Percentiles rank a stretch among this genome's conserved stretches.
phyloP scores from a whole-genome alignment of 176 grass and related monocot genomes.

The Cenchrus purpureus region DNA sequence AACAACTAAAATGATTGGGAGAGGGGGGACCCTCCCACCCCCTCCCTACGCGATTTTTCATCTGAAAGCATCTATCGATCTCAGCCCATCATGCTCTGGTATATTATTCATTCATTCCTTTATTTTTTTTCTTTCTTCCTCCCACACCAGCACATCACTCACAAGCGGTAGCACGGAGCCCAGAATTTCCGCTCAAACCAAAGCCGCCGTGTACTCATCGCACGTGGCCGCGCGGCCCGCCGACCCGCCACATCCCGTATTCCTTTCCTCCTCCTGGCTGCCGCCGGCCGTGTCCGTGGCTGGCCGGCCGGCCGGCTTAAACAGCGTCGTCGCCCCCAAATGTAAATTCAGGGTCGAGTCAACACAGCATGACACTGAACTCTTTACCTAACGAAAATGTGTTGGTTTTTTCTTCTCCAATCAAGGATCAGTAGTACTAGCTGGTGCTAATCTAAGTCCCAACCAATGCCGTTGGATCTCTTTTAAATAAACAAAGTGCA shows the following conservation, averaged over 20 bases:
- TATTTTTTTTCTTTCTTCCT: neutral
- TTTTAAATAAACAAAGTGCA: neutral
- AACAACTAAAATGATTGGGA: neutral
- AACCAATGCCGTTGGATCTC: neutral
- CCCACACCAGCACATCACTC: neutral
- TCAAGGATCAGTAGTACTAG: neutral
- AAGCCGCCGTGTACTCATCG: conserved; percentile 24
- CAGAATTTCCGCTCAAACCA: conserved; percentile 22
- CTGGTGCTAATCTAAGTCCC: conserved; percentile 4
- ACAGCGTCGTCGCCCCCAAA: too few relatives aligned
- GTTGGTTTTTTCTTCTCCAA: neutral
- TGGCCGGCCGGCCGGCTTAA: conserved; percentile 22
- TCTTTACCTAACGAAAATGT: neutral
- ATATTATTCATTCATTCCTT: neutral
- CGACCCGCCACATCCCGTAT: conserved; percentile 31
- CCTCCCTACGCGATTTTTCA: neutral
- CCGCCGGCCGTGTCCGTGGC: conserved; percentile 5
- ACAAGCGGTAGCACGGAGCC: neutral
- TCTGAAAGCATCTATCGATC: conserved; percentile 35
- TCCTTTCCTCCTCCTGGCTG: too few relatives aligned
- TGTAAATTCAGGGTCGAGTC: neutral
- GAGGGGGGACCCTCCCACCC: neutral
- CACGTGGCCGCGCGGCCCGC: conserved; percentile 34
- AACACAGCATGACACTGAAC: neutral
- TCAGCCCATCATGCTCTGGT: neutral